phyloP scores from a whole-genome alignment of 2,329 filamentous ascomycete species.

The Scytalidium sp. region DNA sequence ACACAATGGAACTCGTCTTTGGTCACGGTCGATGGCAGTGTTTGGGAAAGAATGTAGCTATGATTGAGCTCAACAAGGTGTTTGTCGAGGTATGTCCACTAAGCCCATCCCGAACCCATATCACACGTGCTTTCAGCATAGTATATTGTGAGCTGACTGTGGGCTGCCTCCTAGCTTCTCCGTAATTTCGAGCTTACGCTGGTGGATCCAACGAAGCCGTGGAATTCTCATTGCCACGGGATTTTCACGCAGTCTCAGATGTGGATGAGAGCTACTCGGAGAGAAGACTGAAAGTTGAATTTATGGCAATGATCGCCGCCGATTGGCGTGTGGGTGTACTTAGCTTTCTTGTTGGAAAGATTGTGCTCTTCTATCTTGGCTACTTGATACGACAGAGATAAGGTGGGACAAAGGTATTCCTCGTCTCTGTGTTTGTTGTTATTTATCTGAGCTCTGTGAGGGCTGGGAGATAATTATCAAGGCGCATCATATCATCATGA shows the following conservation, averaged over 20 bases:
- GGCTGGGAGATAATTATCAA: no score
- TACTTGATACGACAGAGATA: no score
- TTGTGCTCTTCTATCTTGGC: no score
- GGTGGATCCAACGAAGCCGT: conserved; percentile 12
- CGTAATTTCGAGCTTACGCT: conserved; percentile 12
- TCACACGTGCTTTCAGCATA: background rate
- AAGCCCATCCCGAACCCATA: background rate
- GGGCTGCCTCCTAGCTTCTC: conserved; percentile 7
- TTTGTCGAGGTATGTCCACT: conserved; percentile 41
- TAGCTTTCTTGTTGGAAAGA: no score
- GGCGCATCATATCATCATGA: no score
- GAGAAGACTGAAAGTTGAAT: background rate
- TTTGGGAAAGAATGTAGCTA: conserved; percentile 44
- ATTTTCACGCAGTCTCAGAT: conserved; percentile 7
- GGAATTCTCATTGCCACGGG: conserved; percentile 5
- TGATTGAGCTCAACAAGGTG: conserved; percentile 47
- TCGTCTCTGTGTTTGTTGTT: no score
- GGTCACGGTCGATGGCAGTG: conserved; percentile 42
- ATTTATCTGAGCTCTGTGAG: no score
- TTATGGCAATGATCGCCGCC: background rate
- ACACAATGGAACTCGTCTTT: conserved; percentile 41
- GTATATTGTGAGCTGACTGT: background rate
- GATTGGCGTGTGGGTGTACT: background rate
- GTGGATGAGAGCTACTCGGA: background rate
- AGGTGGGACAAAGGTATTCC: no score